Evolutionary conservation across 352 stramenopile species (phyloP).

Genomic region (Globisporangium camurandrum): DNA sequence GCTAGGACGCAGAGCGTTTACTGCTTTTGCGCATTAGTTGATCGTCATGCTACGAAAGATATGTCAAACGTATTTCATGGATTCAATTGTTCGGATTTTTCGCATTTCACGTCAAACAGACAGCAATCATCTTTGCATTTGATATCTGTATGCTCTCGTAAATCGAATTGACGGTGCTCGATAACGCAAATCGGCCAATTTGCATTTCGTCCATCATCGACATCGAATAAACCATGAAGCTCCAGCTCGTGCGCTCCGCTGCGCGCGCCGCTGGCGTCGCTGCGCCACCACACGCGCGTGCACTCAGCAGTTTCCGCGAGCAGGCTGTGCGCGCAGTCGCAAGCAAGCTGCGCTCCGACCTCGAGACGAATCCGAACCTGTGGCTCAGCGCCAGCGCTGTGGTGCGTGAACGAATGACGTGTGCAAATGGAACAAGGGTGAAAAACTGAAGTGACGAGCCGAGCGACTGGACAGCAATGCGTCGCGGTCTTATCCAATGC

Average conservation of each 20-base stretch:
- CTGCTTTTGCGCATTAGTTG: no score
- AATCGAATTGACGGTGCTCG: no score
- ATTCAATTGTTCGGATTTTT: no score
- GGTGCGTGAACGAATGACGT: no score
- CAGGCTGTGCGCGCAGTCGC: constrained; percentile 51
- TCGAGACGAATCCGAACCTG: constrained; percentile 78
- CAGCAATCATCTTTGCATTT: no score
- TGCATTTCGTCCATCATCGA: neutral
- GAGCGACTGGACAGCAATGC: neutral
- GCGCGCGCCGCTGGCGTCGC: neutral
- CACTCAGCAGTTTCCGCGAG: constrained; percentile 54
- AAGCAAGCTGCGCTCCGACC: constrained; percentile 46
- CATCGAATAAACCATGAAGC: constrained; percentile 6
- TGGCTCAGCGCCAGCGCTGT: constrained; percentile 75
- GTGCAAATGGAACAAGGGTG: no score
- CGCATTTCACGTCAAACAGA: no score
- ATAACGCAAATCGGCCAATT: neutral
- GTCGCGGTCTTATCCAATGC: neutral
- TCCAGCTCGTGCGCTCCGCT: constrained; percentile 2
- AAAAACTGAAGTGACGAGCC: no score
- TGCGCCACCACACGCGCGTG: constrained; percentile 7
- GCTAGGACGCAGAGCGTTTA: no score
- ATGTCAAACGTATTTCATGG: no score
- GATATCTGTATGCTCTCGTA: no score
- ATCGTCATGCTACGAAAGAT: no score